Percentiles rank a stretch among this genome's conserved stretches.
phyloP scores from a whole-genome alignment of 1,284 basidiomycete genomes.

The Microbotryum scabiosae region DNA sequence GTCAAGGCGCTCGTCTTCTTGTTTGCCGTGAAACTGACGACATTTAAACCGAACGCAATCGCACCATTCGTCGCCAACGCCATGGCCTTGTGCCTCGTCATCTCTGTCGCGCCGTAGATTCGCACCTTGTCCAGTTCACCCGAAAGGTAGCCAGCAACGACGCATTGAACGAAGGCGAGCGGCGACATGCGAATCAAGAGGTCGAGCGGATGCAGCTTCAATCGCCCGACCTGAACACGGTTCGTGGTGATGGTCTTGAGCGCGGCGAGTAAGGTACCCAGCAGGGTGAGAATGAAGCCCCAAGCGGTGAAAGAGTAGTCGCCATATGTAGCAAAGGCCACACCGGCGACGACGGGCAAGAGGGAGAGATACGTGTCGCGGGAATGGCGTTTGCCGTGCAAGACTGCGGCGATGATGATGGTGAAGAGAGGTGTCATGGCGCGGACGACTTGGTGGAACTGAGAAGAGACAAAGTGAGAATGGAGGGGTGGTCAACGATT shows the following conservation, averaged over 20 bases:
- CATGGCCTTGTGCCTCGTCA: constrained; percentile 48
- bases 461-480: constrained; percentile 1
- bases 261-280: constrained; percentile 80
- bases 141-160: constrained; percentile 60
- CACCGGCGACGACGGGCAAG: constrained; percentile 78
- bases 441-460: constrained; percentile 95
- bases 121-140: constrained; percentile 67
- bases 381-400: constrained; percentile 46
- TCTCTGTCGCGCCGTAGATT: constrained; percentile 48
- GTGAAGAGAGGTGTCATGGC: constrained; percentile 85
- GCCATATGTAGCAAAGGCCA: constrained; percentile 62
- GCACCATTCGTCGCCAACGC: constrained; percentile 66
- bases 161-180: constrained; percentile 76
- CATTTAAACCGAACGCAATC: constrained; percentile 82
- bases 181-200: constrained; percentile 76
- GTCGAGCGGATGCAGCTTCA: constrained; percentile 70
- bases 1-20: constrained; percentile 73
- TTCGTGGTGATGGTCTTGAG: constrained; percentile 86
- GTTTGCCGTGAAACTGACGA: constrained; percentile 68
- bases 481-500: neutral
- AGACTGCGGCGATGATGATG: constrained; percentile 57
- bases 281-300: constrained; percentile 72
- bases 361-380: constrained; percentile 61
- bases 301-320: constrained; percentile 49
- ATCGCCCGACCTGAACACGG: constrained; percentile 43